Conservation (phyloP, 352 stramenopile genomes). For the Globisporangium splendens region DNA sequence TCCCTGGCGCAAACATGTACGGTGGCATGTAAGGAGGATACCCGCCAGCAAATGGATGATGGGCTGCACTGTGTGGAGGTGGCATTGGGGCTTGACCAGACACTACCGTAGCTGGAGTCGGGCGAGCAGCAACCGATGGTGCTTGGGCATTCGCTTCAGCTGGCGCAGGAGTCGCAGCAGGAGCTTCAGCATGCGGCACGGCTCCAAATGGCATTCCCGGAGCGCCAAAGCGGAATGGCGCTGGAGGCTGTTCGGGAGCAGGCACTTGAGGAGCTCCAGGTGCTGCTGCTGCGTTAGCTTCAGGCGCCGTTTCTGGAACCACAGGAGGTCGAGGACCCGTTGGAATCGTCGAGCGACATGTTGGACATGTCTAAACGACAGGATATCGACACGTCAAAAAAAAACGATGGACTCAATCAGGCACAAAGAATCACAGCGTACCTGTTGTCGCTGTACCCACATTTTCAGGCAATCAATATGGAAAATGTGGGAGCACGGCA, state of each 20-base stretch:
- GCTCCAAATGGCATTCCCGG: slow-evolving; percentile 13
- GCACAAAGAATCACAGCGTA: slow-evolving; percentile 8
- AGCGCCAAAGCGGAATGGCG: slow-evolving; percentile 23
- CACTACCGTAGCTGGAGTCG: not conserved
- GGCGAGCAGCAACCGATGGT: not conserved
- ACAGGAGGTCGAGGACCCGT: slow-evolving; percentile 46
- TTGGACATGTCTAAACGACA: slow-evolving; percentile 91
- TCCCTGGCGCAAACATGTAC: slow-evolving; percentile 54
- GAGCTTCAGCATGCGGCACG: slow-evolving; percentile 12
- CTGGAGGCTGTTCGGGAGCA: slow-evolving; percentile 15
- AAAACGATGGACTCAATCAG: not conserved
- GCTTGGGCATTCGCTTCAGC: slow-evolving; percentile 1
- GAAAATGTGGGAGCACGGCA: slow-evolving; percentile 97
- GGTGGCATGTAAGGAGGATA: slow-evolving; percentile 55
- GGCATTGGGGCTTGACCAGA: slow-evolving; percentile 6
- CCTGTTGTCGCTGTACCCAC: slow-evolving; percentile 98
- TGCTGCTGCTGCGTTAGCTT: slow-evolving; percentile 16
- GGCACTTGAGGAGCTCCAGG: slow-evolving; percentile 1
- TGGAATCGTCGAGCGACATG: slow-evolving; percentile 94
- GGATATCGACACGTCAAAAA: not conserved
- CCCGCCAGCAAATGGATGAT: slow-evolving; percentile 32
- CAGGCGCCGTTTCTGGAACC: slow-evolving; percentile 25
- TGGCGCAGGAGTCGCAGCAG: slow-evolving; percentile 12
- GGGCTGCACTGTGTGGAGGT: slow-evolving; percentile 1
- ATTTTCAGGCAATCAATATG: slow-evolving; percentile 97